Base-by-base conservation (phyloP, 305 asterid genomes). In the Petunia hybrid region DNA sequence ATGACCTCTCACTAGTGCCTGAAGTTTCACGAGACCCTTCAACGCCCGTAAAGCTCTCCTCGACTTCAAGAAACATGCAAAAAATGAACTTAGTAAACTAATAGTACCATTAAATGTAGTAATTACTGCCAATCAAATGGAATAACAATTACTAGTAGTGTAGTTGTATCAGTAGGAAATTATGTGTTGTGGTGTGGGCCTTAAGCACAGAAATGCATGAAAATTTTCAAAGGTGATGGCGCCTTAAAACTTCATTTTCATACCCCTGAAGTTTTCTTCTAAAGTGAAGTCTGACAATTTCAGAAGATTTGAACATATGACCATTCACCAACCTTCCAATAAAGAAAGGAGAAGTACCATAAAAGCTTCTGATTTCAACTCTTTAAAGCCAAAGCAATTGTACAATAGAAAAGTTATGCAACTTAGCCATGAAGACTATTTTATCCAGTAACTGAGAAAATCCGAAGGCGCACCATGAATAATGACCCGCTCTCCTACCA, bases 1-100 rank as follows among this genome's bases (percentile, higher is more conserved):
- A 73, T 91, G 92, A 5, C 99, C 99, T 83, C 97, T 84, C 35
- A 94, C 95, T 7, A 91, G 86, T 2, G 99, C 99, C 85, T 95
- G 99, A 75, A 95, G 97, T 87, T 88, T 94, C 45, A 95, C 98
- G 14, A 95, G 82, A 2, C 91, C 96, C 89, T 90, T 95, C 67
- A 95, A 78, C 4, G 99, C 98, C 40, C 94, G 80, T 6, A 95
- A 84, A 42, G 99, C 99, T 87, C 93, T 90, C 79, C 95, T 87
- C 2, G 98, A 85, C 99, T 95, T 42, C 79, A 79, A 38, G 67
- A 46, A 31, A 31, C 13, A 56, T 42, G 76, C 14, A 48, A 48
- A 3, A 8, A 35, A 41, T 4, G 1, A 39, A 36, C 39, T 36
- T 36, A 7, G 9, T 7, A 60, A 14, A 67, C 16, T 6, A 69